Base-by-base conservation (phyloP, 305 asterid genomes). In the Euphrasia arctica region DNA sequence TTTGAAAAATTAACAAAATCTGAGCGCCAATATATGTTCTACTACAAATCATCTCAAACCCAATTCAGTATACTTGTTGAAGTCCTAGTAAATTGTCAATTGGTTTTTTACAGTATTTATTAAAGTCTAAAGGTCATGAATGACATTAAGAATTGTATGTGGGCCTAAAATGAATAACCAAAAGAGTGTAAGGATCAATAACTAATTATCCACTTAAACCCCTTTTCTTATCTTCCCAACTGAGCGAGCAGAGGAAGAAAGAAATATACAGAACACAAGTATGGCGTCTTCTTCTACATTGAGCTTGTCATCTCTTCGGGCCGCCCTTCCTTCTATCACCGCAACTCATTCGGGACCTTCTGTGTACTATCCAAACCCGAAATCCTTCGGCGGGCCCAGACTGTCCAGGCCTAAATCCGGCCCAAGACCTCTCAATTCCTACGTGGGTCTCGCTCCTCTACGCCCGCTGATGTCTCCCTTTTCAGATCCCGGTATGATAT, bases 271-370 rank as follows among this genome's bases (percentile, higher is more conserved):
- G 39, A 18, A 18, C 22, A 27, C 34, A 72, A 5, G 5, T 32
- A 79, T 79, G 95, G 89, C 89, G 60, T 78, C 73, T 41, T 78
- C 79, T 59, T 36, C 42, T 36, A 77, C 90, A 3, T 85, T 86
- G 90, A 85, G 65, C 61, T 67, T 87, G 74, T 65, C 84, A 22
- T 70, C 90, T 42, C 77, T 85, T 18, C 79, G 82, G 65, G 77
- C 88, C 27, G 75, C 87, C 10, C 87, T 87, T 3, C 92, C 95
- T 74, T 71, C 88, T 3, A 13, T 79, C 49, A 70, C 67, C 60
- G 25, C 73, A 43, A 47, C 80, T 71, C 67, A 70, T 7, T 62
- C 74, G 50, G 50, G 74, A 60, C 69, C 83, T 9, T 79, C 87
- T 0, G 36, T 73, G 36, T 66, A 66, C 4, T 80, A 73, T 47